Evolutionary conservation across 257 asterid genomes (phyloP), one percentile per base, ranked within the genome.

Genomic region (Buddleja alternifolia): DNA sequence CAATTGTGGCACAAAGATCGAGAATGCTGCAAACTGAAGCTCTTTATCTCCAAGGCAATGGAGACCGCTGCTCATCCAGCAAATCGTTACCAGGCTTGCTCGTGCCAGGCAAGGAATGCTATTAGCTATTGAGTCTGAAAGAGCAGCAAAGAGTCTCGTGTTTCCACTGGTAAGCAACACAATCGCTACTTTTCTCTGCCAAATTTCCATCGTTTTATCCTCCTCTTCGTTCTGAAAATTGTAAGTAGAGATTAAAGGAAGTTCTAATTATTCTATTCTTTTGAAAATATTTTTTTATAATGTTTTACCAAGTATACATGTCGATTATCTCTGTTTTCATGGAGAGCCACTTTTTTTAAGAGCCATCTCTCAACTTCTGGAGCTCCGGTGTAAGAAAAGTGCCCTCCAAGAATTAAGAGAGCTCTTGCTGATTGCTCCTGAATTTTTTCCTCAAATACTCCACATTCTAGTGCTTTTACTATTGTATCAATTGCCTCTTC

Each of bases 401-500:
- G 85, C n/a, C 97, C 91, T 62, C 92, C 95, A 2, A 92, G 78
- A 34, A 89, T 75, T 65, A 75, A 51, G 39, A 92, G 88, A 25
- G 96, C 88, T 67, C 73, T 82, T 19, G 95, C 85, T 21, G 80
- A 32, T 53, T 81, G 74, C 73, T 79, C 86, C 77, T 89, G 97
- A 53, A 82, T 73, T 57, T 53, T 77, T 60, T 81, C 95, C 21
- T 87, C 72, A 20, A 87, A 71, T 54, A 83, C 86, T 60, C 61
- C 48, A 74, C 85, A 74, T 46, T 84, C 81, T 23, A 92, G 59
- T 23, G 89, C 84, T 68, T 74, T 74, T 37, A 81, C 72, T 25
- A 92, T 80, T 70, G 81, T 88, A 53, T 92, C 96, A 64, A 89
- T 47, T 11, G 80, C 96, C 51, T 92, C 96, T 36, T 84, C 95